These are phyloP conservation scores for Gnaphalium uliginosum DNA, from an alignment of 129 eudicot genomes.

Conservation along the genomic window DNA sequence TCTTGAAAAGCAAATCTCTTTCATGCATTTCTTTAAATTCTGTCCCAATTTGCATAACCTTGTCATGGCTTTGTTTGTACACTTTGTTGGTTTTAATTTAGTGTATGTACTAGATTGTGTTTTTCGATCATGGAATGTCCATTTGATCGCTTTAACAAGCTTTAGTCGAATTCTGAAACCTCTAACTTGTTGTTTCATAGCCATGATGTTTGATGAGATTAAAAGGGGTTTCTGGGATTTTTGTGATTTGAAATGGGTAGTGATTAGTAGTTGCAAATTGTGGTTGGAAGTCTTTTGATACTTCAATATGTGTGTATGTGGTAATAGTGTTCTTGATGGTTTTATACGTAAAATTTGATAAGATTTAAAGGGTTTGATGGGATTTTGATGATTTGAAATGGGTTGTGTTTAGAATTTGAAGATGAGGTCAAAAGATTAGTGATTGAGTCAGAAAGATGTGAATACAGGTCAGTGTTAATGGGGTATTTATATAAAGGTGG, in stretches of 20 bases:
- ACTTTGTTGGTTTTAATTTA: slow-evolving; percentile 24
- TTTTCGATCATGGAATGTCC: slow-evolving; percentile 31
- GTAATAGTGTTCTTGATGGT: slow-evolving; percentile 4
- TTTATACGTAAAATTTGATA: slow-evolving; percentile 11
- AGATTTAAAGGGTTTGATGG: slow-evolving; percentile 31
- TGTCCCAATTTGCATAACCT: slow-evolving; percentile 48
- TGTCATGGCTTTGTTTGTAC: slow-evolving; percentile 34
- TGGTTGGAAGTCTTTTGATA: neutral
- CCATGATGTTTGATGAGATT: slow-evolving; percentile 2
- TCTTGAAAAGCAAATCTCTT: slow-evolving; percentile 29
- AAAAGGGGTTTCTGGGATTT: slow-evolving; percentile 7
- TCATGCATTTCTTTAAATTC: slow-evolving; percentile 41
- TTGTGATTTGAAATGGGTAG: slow-evolving; percentile 1
- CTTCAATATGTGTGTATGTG: neutral
- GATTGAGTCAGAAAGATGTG: slow-evolving; percentile 40
- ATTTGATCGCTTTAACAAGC: slow-evolving; percentile 50
- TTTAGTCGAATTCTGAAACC: slow-evolving; percentile 62
- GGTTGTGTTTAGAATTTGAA: slow-evolving; percentile 14
- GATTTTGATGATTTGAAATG: slow-evolving; percentile 12
- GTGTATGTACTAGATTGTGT: slow-evolving; percentile 18
- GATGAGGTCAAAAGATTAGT: slow-evolving; percentile 35
- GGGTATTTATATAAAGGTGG: slow-evolving; percentile 28
- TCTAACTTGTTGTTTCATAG: slow-evolving; percentile 32
- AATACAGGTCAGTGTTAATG: slow-evolving; percentile 30
- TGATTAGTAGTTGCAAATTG: slow-evolving; percentile 14